phyloP scores from a whole-genome alignment of 371 early-diverging fungal genomes.

The Mucor velutinosus region DNA sequence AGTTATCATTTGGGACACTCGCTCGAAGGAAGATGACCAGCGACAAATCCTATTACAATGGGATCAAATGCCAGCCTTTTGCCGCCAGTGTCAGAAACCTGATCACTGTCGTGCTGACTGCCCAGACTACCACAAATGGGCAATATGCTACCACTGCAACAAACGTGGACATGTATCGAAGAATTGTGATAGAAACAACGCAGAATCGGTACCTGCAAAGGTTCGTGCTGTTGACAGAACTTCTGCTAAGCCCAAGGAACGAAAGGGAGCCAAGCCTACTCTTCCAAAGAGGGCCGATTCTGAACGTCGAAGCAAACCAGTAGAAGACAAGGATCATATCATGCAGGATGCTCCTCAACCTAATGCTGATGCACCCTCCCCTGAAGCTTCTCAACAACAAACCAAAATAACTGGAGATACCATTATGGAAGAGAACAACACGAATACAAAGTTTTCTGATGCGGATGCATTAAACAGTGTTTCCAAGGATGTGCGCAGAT shows the following conservation, averaged over 20 bases:
- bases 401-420: too few relatives aligned
- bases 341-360: too few relatives aligned
- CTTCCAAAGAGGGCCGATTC: too few relatives aligned
- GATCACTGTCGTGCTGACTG: conserved; percentile 2
- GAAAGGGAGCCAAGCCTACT: not conserved
- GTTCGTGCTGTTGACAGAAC: not conserved
- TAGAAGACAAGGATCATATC: too few relatives aligned
- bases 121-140: not conserved
- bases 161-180: not conserved
- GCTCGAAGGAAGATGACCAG: not conserved
- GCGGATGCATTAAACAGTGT: not conserved
- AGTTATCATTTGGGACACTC: not conserved
- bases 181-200: not conserved
- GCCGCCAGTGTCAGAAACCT: not conserved
- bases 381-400: too few relatives aligned
- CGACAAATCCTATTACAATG: not conserved
- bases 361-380: too few relatives aligned
- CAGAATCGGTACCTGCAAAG: not conserved
- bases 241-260: not conserved
- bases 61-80: conserved; percentile 3
- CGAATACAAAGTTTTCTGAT: too few relatives aligned
- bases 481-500: too few relatives aligned
- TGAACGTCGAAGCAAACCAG: too few relatives aligned
- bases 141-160: not conserved
- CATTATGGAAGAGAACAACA: too few relatives aligned